Conservation (phyloP, 1,284 basidiomycete species). For the Ceratobasidium sp. region DNA sequence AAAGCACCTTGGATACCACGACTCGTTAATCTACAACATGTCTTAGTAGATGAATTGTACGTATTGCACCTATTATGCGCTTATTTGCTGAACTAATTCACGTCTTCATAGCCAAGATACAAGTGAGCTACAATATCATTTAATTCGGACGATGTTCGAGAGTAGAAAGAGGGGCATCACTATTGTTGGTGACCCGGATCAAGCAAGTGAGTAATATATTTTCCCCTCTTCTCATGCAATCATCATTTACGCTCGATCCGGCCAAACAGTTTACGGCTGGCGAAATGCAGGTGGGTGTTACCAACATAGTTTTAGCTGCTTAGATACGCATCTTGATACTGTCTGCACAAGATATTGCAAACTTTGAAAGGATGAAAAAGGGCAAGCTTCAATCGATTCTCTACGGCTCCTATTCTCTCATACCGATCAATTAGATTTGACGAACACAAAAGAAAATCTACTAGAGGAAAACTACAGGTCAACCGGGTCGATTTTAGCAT, state of each 20-base stretch:
- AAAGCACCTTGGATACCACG: conserved; percentile 57
- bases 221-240: not conserved
- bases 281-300: conserved; percentile 64
- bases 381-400: conserved; percentile 66
- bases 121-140: conserved; percentile 83
- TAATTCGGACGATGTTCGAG: conserved; percentile 75
- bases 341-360: too few species aligned
- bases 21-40: conserved; percentile 71
- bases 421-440: conserved; percentile 67
- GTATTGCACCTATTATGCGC: conserved; percentile 47
- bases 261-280: conserved; percentile 91
- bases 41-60: conserved; percentile 92
- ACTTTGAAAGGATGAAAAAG: conserved; percentile 56
- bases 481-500: conserved; percentile 76
- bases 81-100: conserved; percentile 8
- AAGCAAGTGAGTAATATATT: conserved; percentile 66
- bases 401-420: not conserved
- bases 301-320: not conserved
- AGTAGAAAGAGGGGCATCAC: conserved; percentile 67
- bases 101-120: conserved; percentile 75
- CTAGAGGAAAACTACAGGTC: conserved; percentile 91
- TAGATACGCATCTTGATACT: not conserved
- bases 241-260: not conserved
- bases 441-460: conserved; percentile 68
- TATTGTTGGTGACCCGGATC: conserved; percentile 92